Base-by-base conservation (phyloP, 768 basidiomycete species). In the Porpolomopsis calyptriformis region DNA sequence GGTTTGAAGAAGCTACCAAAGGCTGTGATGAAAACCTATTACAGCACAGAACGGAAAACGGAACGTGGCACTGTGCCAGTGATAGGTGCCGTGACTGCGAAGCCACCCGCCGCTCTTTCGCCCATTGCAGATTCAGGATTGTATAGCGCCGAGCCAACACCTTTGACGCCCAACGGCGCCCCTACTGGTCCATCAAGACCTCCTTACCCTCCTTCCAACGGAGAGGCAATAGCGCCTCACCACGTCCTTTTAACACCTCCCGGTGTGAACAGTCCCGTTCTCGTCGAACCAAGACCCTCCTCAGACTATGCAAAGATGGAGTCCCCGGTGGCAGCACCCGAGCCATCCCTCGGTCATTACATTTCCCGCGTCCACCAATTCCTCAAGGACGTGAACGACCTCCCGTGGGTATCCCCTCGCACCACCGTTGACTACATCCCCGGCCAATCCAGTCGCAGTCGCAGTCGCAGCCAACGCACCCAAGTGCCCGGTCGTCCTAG, bases 251-350 rank as follows among this genome's bases (percentile, higher is more conserved):
- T 29, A n/a, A 34, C 46, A 38, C 40, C 47, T 31, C 55, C 53
- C 29, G 55, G 60, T 20, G 53, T 53, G 9, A 50, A 41, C 8
- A 67, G 64, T n/a, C 71, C 70, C 0, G 49, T 69, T 24, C 59
- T 66, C 31, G 65, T 65, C 4, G 65, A 71, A 33, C 71, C 69
- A 3, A 62, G 60, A 14, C 68, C 61, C 10, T 69, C 64, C 3
- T 59, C 71, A 0, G 72, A 74, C 49, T 75, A 74, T 51, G 70
- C 64, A 22, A 72, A 72, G 50, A 73, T 76, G 72, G 62, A 65
- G 4, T 61, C 67, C 1, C 64, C 65, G 2, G 59, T 68, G n/a
- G 67, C 68, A 5, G 63, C 66, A 4, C 64, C 70, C 9, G 61
- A 64, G 9, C 51, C 52, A 9, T 64, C 66, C 2, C 48, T 68